Base-by-base conservation (phyloP, 768 basidiomycete species). In the Amanita exitialis region DNA sequence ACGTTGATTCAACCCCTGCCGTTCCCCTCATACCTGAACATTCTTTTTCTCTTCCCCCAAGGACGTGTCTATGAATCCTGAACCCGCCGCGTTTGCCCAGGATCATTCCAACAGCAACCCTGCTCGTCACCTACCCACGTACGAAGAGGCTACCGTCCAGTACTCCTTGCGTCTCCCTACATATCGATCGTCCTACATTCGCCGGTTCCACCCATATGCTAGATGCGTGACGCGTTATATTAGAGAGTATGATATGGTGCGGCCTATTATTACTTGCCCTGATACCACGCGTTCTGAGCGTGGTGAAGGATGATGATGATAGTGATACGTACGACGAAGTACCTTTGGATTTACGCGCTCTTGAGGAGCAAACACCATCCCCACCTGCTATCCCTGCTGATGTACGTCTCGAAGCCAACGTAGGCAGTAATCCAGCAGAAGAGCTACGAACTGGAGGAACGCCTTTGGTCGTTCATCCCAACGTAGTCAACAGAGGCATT, bases 121-220 rank as follows among this genome's bases (percentile, higher is more conserved):
- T 10, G n/a, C 35, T 36, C 46, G 34, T 6, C 23, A 47, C n/a
- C 35, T 38, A 25, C 46, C 46, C 13, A 37, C 35, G 6, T 47
- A 47, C 35, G 21, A 47, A n/a, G 46, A 47, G 18, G 21, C 35
- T n/a, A 47, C 21, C 21, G 12, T 37, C 25, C 21, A 16, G 16
- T 47, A 47, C n/a, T 47, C 46, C 9, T 9, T 35, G 3, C 35
- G 46, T 35, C 46, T 47, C 21, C 46, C 46, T 5, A 7, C 46
- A 3, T 47, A 47, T 23, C 46, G 35, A 7, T 47, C 46, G 3
- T 47, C 46, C 20, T 47, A 47, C n/a, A 21, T 47, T 15, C 46
- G 21, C n/a, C 46, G 46, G 13, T 47, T 20, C 46, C 46, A 47
- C 23, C 46, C 46, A 23, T 47, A 47, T 37, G 34, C 46, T 13